Conservation (phyloP, 495 filamentous ascomycete genomes). For the Pseudevernia furfuracea region DNA sequence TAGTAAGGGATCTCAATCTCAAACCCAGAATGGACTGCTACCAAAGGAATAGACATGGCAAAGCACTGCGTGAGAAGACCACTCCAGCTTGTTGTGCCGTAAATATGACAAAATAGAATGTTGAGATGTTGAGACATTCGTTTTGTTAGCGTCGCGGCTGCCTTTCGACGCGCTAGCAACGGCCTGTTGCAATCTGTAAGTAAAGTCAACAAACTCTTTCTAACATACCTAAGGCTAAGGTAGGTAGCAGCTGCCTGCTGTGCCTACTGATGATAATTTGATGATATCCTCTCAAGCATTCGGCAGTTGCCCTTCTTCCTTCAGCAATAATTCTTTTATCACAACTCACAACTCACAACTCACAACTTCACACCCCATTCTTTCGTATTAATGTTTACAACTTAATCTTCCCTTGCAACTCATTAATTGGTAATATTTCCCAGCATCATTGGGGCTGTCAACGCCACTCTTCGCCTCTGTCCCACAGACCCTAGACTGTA, state of each 20-base stretch:
- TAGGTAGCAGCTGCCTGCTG: no score
- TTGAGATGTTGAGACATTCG: background rate
- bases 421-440: background rate
- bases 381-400: background rate
- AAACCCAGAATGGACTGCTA: background rate
- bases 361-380: no score
- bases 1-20: background rate
- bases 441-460: background rate
- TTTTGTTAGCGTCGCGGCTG: background rate
- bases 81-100: background rate
- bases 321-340: background rate
- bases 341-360: no score
- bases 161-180: background rate
- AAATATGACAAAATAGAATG: background rate
- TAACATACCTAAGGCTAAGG: no score
- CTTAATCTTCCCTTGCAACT: no score
- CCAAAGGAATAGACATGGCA: background rate
- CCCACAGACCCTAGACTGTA: background rate
- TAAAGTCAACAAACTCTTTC: no score
- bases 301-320: background rate
- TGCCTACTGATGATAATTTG: no score
- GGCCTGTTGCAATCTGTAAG: no score
- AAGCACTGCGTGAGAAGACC: background rate
- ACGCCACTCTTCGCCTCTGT: background rate
- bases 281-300: no score